Percentiles rank a stretch among this genome's conserved stretches.
phyloP scores from a whole-genome alignment of 2,329 filamentous ascomycete genomes.

The Chrysoporthe austroafricana region DNA sequence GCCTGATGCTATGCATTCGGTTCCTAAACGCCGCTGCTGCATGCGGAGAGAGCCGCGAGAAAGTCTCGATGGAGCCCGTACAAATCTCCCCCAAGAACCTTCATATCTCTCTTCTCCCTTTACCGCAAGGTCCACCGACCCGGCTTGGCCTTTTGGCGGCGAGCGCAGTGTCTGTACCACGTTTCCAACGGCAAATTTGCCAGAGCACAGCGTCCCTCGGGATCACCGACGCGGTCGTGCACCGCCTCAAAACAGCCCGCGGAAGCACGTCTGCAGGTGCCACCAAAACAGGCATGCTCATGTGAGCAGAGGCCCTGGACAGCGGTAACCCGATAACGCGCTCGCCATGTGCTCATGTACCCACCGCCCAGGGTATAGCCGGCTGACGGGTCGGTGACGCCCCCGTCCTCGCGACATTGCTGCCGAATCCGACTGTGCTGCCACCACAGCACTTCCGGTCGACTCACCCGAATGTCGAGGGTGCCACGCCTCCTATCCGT shows the following conservation, averaged over 20 bases:
- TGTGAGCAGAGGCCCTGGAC: not conserved
- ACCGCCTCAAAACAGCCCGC: slow-evolving; percentile 3
- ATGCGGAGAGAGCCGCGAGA: not conserved
- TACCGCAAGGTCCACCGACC: not conserved
- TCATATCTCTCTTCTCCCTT: not conserved
- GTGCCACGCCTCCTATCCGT: slow-evolving; percentile 12
- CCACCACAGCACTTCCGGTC: not conserved
- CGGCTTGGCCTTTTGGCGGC: not conserved
- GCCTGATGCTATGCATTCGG: not conserved
- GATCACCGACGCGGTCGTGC: not conserved
- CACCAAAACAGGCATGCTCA: not conserved
- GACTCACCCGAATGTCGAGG: not conserved
- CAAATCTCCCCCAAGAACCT: no score
- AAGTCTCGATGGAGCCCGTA: not conserved
- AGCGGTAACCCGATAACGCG: not conserved
- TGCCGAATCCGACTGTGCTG: not conserved
- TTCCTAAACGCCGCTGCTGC: slow-evolving; percentile 23
- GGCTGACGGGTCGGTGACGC: not conserved
- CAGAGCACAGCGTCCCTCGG: not conserved
- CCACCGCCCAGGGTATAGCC: not conserved
- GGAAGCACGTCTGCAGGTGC: not conserved
- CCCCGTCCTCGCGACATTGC: not conserved
- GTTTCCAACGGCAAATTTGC: not conserved
- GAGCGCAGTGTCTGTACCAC: not conserved
- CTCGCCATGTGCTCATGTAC: not conserved